phyloP scores from a whole-genome alignment of 805 yeast species.

The Kodamaea leandrae region DNA sequence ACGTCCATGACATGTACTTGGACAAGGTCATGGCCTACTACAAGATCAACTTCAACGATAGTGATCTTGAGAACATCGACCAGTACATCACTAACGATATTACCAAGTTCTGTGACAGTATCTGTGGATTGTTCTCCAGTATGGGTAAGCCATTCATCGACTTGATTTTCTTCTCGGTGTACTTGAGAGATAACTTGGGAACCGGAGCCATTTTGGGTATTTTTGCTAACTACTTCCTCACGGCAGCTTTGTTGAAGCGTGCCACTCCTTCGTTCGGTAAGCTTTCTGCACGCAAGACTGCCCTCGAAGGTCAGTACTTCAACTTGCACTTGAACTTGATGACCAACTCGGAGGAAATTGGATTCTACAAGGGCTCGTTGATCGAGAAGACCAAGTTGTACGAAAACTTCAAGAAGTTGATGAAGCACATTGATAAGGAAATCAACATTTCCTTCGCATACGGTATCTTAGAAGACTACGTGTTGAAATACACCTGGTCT shows the following conservation, averaged over 20 bases:
- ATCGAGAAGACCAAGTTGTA: conserved; percentile 70
- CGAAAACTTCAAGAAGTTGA: conserved; percentile 55
- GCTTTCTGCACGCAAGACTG: conserved; percentile 67
- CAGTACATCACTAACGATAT: conserved; percentile 86
- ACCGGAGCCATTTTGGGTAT: conserved; percentile 82
- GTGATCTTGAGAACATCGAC: conserved; percentile 66
- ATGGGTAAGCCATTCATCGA: conserved; percentile 92
- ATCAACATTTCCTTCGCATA: conserved; percentile 63
- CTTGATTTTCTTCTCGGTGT: conserved; percentile 76
- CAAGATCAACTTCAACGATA: conserved; percentile 63
- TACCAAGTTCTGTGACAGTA: conserved; percentile 72
- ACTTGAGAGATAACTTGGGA: conserved; percentile 82
- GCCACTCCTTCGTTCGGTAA: conserved; percentile 85
- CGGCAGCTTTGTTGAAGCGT: conserved; percentile 70
- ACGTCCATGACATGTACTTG: conserved; percentile 85
- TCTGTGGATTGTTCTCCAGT: conserved; percentile 79
- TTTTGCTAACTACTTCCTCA: conserved; percentile 71
- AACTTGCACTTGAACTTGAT: conserved; percentile 82
- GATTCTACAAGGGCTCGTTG: conserved; percentile 85
- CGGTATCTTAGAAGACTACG: conserved; percentile 77
- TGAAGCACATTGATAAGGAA: conserved; percentile 51
- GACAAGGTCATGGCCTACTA: conserved; percentile 80
- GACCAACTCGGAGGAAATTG: conserved; percentile 89
- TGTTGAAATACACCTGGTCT: conserved; percentile 90
- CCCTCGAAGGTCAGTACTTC: conserved; percentile 84